Evolutionary conservation across 805 yeast genomes (phyloP).

Genomic region (Candida coquimbonensis): DNA sequence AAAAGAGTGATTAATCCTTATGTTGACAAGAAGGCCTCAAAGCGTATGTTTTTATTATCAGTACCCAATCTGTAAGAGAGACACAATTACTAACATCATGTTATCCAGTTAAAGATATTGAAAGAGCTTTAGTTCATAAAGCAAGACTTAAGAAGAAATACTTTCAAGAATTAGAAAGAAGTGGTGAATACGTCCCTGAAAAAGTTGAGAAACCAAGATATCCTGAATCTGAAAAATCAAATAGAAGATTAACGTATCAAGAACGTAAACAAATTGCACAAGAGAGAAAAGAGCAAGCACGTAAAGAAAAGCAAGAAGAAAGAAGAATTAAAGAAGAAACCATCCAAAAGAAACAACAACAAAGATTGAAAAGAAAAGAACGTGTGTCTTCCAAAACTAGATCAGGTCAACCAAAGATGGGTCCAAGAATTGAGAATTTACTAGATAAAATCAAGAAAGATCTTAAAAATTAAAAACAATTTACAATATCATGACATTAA

Average conservation of each 20-base stretch:
- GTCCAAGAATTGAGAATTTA: constrained; percentile 73
- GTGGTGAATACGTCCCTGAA: constrained; percentile 53
- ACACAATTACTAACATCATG: constrained; percentile 15
- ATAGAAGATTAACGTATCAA: constrained; percentile 25
- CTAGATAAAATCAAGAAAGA: constrained; percentile 65
- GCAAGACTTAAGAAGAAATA: constrained; percentile 78
- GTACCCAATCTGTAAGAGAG: not conserved
- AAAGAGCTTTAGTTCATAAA: constrained; percentile 67
- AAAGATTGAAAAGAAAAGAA: constrained; percentile 38
- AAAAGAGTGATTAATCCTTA: constrained; percentile 14
- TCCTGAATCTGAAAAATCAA: constrained; percentile 5
- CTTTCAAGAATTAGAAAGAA: constrained; percentile 68
- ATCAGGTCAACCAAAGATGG: constrained; percentile 87
- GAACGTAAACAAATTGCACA: constrained; percentile 30
- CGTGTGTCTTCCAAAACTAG: constrained; percentile 48
- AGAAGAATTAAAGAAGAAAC: constrained; percentile 33
- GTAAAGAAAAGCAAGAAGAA: constrained; percentile 28
- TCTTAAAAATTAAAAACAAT: no score
- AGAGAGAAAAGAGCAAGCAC: constrained; percentile 28
- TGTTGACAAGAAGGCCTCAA: constrained; percentile 19
- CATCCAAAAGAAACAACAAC: constrained; percentile 33
- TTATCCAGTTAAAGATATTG: constrained; percentile 53
- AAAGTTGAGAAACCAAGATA: constrained; percentile 19
- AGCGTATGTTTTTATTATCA: constrained; percentile 9
- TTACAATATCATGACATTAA: no score